These are phyloP conservation scores for Metrosideros polymorpha DNA, from an alignment of 441 rosid species.

Conservation along the genomic window DNA sequence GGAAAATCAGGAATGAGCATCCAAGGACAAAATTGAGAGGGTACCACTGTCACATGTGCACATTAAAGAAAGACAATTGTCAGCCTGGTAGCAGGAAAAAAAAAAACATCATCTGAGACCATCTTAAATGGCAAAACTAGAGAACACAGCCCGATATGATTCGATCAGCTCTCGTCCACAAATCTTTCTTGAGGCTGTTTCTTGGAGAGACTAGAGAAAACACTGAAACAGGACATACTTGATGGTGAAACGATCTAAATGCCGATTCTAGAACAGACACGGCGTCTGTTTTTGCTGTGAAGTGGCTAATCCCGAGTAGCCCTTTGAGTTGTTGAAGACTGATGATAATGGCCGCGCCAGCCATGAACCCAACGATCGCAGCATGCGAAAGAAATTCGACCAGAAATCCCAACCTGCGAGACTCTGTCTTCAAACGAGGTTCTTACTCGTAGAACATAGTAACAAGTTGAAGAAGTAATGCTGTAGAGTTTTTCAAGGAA, in stretches of 20 bases:
- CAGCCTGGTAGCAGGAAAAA: neutral
- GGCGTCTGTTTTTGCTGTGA: neutral
- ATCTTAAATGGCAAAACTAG: neutral
- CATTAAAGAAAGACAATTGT: neutral
- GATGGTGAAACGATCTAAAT: neutral
- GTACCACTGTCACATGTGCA: neutral
- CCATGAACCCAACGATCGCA: constrained; percentile 1
- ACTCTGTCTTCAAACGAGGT: neutral
- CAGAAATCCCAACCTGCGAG: neutral
- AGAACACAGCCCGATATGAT: neutral
- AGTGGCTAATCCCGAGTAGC: constrained; percentile 1
- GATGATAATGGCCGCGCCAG: neutral
- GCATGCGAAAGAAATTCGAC: constrained; percentile 5
- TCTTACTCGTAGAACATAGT: neutral
- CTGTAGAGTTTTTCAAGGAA: neutral
- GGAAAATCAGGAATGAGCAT: neutral
- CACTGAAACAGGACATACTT: neutral
- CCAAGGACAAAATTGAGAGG: neutral
- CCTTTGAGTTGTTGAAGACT: constrained; percentile 7
- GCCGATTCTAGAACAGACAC: neutral
- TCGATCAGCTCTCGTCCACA: neutral
- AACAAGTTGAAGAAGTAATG: neutral
- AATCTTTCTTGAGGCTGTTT: neutral
- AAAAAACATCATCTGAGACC: neutral
- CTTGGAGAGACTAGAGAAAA: neutral